Base-by-base conservation (phyloP, 805 yeast genomes). In the Spathaspora sp. region DNA sequence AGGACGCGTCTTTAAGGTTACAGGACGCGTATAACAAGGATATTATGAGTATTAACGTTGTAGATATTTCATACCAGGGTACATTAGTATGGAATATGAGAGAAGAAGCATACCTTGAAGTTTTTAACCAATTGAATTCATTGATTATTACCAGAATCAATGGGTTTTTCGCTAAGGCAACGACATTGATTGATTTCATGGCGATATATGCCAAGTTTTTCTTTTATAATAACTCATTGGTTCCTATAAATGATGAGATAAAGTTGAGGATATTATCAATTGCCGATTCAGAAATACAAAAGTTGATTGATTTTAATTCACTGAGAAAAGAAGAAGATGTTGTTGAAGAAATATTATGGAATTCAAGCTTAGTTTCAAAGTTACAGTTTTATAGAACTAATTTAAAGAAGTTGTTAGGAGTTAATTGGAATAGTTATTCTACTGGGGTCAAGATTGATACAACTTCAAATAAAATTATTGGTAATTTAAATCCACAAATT, bases 401-500 rank as follows among this genome's bases (percentile, higher is more conserved):
- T 40, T 57, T 74, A 14, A 50, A 55, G 8, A 51, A 44, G n/a
- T 44, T 68, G 6, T 58, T 72, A 19, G 79, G 79, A 0, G 45
- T 49, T 2, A 65, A 63, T 39, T 74, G 79, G 79, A 57, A 59
- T 42, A 65, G 69, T 46, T 74, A 66, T 54, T 65, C 77, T 1
- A 44, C 63, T 12, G 97, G 97, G 0, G 78, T 76, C 49, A 80
- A 77, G 54, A 78, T 93, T 0, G 70, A 77, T 10, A 63, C 70
- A 1, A 88, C 82, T 53, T 73, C 81, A 20, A 57, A 63, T 2
- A 64, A 70, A 0, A 70, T 87, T 46, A 59, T 72, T n/a, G 65
- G 70, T 20, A 79, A 76, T 46, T 64, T 83, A 10, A 72, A 85
- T 47, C 61, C 81, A 0, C 65, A 74, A 26, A 53, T 50, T 0